These are phyloP conservation scores for Apiospora saccharicola DNA, from an alignment of 2,329 filamentous ascomycete species.

Conservation along the genomic window DNA sequence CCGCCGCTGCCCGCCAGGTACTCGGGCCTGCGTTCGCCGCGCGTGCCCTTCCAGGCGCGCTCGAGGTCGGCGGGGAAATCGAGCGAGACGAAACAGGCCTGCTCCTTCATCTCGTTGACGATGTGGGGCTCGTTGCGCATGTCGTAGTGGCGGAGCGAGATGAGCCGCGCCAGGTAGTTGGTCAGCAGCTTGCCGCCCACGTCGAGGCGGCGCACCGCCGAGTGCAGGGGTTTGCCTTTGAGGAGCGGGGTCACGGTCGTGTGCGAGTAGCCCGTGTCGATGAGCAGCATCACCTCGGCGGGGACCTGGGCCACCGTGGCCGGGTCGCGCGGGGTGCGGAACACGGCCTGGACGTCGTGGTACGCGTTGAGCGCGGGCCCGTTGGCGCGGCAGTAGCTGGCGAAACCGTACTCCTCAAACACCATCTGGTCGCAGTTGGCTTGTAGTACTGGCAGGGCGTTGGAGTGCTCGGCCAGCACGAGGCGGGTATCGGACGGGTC, in stretches of 20 bases:
- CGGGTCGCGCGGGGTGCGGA: conserved; percentile 64
- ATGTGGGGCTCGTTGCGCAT: conserved; percentile 94
- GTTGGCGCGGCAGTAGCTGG: conserved; percentile 79
- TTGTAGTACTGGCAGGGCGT: conserved; percentile 81
- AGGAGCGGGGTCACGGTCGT: conserved; percentile 90
- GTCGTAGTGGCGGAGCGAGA: conserved; percentile 92
- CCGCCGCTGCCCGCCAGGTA: conserved; percentile 60
- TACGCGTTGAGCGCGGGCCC: conserved; percentile 82
- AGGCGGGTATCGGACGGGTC: conserved; percentile 85
- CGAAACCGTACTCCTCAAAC: conserved; percentile 96
- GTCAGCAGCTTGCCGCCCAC: conserved; percentile 93
- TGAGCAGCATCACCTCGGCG: conserved; percentile 82
- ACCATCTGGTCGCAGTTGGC: conserved; percentile 94
- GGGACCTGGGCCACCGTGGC: conserved; percentile 57
- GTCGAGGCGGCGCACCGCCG: conserved; percentile 83
- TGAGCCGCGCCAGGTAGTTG: conserved; percentile 87
- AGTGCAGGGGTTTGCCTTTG: conserved; percentile 79
- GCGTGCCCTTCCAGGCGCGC: conserved; percentile 80
- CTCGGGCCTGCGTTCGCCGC: conserved; percentile 60
- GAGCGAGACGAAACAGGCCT: conserved; percentile 80
- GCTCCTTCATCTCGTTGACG: conserved; percentile 95
- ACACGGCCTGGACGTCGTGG: conserved; percentile 75
- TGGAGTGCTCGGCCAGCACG: conserved; percentile 85
- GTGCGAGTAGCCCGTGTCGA: conserved; percentile 93
- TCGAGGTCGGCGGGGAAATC: conserved; percentile 84